Conservation (phyloP, 805 yeast species). For the Diddensiella santjacobensis region DNA sequence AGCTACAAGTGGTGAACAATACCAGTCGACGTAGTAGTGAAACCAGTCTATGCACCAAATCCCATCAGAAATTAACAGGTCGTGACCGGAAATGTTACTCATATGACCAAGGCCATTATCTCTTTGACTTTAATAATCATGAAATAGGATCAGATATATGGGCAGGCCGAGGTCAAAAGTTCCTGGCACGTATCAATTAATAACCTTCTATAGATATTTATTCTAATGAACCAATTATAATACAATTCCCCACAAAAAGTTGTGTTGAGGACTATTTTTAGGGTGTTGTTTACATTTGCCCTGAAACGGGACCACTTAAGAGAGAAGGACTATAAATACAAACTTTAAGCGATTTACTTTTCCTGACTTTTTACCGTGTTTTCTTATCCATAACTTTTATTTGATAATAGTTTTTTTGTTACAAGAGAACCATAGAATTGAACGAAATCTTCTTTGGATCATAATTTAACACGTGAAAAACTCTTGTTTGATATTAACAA, state of each 20-base stretch:
- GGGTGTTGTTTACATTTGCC: background rate
- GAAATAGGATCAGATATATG: slow-evolving; percentile 12
- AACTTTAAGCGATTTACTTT: too few species aligned
- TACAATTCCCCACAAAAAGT: background rate
- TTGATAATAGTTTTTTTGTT: too few species aligned
- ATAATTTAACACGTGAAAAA: too few species aligned
- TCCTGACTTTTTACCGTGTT: too few species aligned
- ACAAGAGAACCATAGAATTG: too few species aligned
- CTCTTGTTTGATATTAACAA: too few species aligned
- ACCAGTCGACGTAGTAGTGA: slow-evolving; percentile 6
- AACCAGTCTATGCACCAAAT: background rate
- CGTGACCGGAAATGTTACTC: slow-evolving; percentile 6
- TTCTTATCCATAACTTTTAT: too few species aligned
- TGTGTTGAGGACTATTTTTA: background rate
- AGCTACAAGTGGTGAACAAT: slow-evolving; percentile 19
- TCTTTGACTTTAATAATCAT: slow-evolving; percentile 1
- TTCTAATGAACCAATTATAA: background rate
- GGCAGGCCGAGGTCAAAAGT: slow-evolving; percentile 18
- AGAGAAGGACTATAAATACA: too few species aligned
- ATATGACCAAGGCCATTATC: slow-evolving; percentile 9
- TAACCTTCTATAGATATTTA: background rate
- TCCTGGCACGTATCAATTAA: slow-evolving; percentile 9
- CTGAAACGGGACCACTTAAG: background rate
- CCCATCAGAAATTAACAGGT: background rate
- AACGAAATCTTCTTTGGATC: too few species aligned